These are phyloP conservation scores for Paspalum vaginatum DNA, from an alignment of 176 grass and related monocot genomes.

Conservation along the genomic window DNA sequence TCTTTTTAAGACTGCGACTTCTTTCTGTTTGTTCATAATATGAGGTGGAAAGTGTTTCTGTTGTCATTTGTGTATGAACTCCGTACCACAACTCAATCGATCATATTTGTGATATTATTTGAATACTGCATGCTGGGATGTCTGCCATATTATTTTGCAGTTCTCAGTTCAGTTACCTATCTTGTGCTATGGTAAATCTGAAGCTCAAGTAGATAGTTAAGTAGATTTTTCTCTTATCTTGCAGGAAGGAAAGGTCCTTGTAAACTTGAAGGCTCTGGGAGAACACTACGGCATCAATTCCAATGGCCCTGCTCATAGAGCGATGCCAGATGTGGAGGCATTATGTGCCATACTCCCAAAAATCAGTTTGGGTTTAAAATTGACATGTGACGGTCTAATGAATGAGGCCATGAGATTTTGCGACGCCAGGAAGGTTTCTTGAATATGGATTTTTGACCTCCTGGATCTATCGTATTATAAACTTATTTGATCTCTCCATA, in stretches of 20 bases:
- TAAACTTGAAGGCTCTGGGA: slow-evolving; percentile 41
- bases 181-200: slow-evolving; percentile 18
- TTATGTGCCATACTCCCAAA: slow-evolving; percentile 61
- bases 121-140: neutral
- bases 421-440: slow-evolving; percentile 44
- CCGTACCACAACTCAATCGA: neutral
- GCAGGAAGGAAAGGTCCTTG: slow-evolving; percentile 41
- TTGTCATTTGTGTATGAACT: neutral
- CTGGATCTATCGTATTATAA: slow-evolving; percentile 16
- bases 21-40: neutral
- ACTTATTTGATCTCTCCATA: slow-evolving; percentile 19
- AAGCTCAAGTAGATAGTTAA: slow-evolving; percentile 20
- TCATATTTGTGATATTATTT: neutral
- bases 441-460: neutral
- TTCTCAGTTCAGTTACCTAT: slow-evolving; percentile 14
- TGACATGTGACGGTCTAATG: slow-evolving; percentile 48
- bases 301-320: slow-evolving; percentile 56
- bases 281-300: slow-evolving; percentile 46
- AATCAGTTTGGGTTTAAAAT: slow-evolving; percentile 60
- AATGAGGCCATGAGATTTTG: slow-evolving; percentile 46
- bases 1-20: neutral
- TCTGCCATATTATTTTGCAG: neutral
- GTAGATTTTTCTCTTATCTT: slow-evolving; percentile 37
- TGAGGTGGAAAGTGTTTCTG: slow-evolving; percentile 13
- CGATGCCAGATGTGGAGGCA: slow-evolving; percentile 69